Percentiles rank a stretch among this genome's conserved stretches.
Conservation (phyloP, 164 flowering plant genomes). For the Berberis thunbergii region DNA sequence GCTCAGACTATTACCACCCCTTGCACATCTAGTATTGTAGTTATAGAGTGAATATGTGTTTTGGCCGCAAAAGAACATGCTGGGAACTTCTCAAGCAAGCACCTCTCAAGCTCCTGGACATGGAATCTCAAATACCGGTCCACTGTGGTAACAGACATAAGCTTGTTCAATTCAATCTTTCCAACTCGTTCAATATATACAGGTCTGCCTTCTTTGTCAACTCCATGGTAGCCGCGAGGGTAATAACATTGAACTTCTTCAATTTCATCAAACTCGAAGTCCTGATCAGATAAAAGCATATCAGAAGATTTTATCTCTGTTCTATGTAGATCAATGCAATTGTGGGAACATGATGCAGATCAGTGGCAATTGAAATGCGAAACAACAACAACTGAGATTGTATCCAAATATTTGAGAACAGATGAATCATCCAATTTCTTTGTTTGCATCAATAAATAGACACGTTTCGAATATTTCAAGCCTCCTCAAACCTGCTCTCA, state of each 20-base stretch:
- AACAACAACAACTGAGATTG: no score
- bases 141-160: conserved; percentile 16
- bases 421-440: no score
- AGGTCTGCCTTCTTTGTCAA: conserved; percentile 25
- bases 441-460: no score
- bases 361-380: not conserved
- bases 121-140: conserved; percentile 39
- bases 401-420: no score
- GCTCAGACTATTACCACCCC: conserved; percentile 52
- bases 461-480: no score
- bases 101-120: conserved; percentile 79
- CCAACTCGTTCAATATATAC: conserved; percentile 22
- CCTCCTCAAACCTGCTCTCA: no score
- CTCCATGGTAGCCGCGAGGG: conserved; percentile 27
- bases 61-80: conserved; percentile 72
- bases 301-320: not conserved
- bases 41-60: conserved; percentile 53
- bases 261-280: conserved; percentile 15
- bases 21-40: conserved; percentile 72
- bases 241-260: conserved; percentile 17
- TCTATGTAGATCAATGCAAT: not conserved
- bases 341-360: not conserved
- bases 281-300: conserved; percentile 3
- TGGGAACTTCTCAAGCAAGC: conserved; percentile 69
- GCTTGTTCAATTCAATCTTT: conserved; percentile 14